Evolutionary conservation across 1,284 basidiomycete species (phyloP), one percentile per base, ranked within the genome.

Genomic region (Melampsora americana): DNA sequence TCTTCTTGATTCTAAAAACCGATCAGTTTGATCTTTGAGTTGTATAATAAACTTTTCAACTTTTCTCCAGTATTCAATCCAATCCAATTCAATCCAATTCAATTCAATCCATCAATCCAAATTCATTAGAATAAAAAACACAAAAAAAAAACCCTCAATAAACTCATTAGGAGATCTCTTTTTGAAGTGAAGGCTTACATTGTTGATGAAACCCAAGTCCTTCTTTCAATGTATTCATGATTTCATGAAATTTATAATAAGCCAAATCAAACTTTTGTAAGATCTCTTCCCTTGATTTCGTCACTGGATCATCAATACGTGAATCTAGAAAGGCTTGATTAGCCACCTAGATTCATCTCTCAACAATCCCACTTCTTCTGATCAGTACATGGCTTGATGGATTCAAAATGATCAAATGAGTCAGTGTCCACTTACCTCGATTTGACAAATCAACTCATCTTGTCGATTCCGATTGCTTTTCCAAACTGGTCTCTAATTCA

Each of bases 341-440:
- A 44, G 56, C 71, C 11, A 35, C 59, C 71, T 74, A 59, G 35
- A 46, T 12, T 59, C 20, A 30, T n/a, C n/a, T n/a, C n/a, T n/a
- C n/a, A n/a, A n/a, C n/a, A 59, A 39, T 6, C 44, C 35, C 3
- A 42, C 39, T 9, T 32, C 6, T 3, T 23, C 6, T n/a, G 26
- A 14, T 42, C 26, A 71, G 20, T 11, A 61, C 26, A 44, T 62
- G n/a, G n/a, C n/a, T n/a, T n/a, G n/a, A n/a, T n/a, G n/a, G n/a
- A n/a, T n/a, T n/a, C n/a, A n/a, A n/a, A n/a, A n/a, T n/a, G n/a
- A n/a, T n/a, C n/a, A n/a, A n/a, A n/a, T n/a, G n/a, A n/a, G n/a
- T n/a, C n/a, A n/a, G n/a, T n/a, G n/a, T n/a, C n/a, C n/a, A 74
- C 71, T 42, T 23, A 74, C 71, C 48, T 56, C n/a, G 23, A 74